phyloP scores from a whole-genome alignment of 208 protist species.

The Leishmania lainsoni region DNA sequence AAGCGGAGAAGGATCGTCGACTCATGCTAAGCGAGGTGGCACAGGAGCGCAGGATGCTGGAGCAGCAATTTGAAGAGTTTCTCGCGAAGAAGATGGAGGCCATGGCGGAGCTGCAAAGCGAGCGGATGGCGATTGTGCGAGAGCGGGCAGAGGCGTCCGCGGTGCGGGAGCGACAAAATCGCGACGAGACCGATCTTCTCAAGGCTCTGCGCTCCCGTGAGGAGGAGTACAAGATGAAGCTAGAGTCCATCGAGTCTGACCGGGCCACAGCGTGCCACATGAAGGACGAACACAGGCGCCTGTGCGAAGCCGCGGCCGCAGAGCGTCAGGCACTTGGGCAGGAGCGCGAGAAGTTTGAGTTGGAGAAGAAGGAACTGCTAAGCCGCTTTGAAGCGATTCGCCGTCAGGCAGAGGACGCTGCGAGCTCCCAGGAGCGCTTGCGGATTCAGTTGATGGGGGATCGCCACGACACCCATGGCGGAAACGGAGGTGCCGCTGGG shows the following conservation, averaged over 20 bases:
- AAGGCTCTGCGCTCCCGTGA: conserved; percentile 75
- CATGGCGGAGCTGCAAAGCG: conserved; percentile 75
- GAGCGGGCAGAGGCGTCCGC: conserved; percentile 75
- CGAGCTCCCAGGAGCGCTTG: conserved; percentile 55
- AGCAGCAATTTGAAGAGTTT: conserved; percentile 86
- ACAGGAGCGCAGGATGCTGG: conserved; percentile 80
- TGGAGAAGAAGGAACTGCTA: conserved; percentile 78
- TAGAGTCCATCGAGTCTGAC: conserved; percentile 72
- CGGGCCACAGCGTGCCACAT: conserved; percentile 53
- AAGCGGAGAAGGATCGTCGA: conserved; percentile 76
- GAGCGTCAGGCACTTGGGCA: conserved; percentile 71
- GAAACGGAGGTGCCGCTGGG: conserved; percentile 11
- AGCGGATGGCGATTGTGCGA: conserved; percentile 66
- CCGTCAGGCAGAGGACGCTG: conserved; percentile 69
- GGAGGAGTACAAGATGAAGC: conserved; percentile 65
- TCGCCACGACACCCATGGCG: conserved; percentile 19
- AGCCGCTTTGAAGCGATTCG: conserved; percentile 68
- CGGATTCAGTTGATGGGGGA: conserved; percentile 53
- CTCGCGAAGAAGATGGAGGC: conserved; percentile 73
- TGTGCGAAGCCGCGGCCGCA: conserved; percentile 43
- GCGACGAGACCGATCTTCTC: conserved; percentile 74
- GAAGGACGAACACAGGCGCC: conserved; percentile 59
- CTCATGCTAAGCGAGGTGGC: conserved; percentile 80
- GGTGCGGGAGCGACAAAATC: conserved; percentile 78
- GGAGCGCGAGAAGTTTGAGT: conserved; percentile 80